Evolutionary conservation across 2,329 filamentous ascomycete genomes (phyloP).

Genomic region (Arthroderma sp.): DNA sequence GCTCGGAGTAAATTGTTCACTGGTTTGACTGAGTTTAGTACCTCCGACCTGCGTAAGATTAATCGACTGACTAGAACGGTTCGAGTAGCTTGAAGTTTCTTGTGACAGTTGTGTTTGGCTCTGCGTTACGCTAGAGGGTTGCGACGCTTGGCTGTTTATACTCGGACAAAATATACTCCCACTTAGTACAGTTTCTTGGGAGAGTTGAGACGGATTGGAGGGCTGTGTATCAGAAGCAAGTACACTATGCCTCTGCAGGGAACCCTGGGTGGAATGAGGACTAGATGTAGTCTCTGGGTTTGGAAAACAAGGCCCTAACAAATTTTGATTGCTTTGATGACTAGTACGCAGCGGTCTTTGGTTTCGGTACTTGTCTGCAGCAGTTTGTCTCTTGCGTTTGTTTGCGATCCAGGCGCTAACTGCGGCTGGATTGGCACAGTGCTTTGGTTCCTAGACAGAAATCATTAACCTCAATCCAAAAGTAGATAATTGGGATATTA

Average conservation of each 20-base stretch:
- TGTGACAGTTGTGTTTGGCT: slow-evolving; percentile 1
- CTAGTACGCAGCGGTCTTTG: slow-evolving; percentile 6
- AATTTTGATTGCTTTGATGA: not conserved
- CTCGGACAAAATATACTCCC: slow-evolving; percentile 6
- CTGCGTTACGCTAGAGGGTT: slow-evolving; percentile 2
- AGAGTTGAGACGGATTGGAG: not conserved
- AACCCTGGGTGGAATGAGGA: too few species aligned
- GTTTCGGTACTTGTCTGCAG: slow-evolving; percentile 3
- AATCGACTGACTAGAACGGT: not conserved
- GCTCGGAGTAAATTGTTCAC: too few species aligned
- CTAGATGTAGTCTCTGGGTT: too few species aligned
- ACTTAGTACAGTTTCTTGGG: slow-evolving; percentile 5
- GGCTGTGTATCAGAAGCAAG: too few species aligned
- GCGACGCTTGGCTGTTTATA: slow-evolving; percentile 1
- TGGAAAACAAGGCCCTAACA: too few species aligned
- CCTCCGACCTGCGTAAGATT: too few species aligned
- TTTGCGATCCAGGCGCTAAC: slow-evolving; percentile 18
- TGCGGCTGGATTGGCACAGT: slow-evolving; percentile 21
- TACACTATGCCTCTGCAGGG: too few species aligned
- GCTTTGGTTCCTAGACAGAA: slow-evolving; percentile 21
- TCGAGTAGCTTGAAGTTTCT: not conserved
- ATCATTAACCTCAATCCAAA: too few species aligned
- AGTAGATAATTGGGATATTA: too few species aligned
- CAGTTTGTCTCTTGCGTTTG: slow-evolving; percentile 11
- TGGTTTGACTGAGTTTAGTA: too few species aligned